These are phyloP conservation scores for Trypanosoma melophagium DNA, from an alignment of 208 protist genomes.

Conservation along the genomic window DNA sequence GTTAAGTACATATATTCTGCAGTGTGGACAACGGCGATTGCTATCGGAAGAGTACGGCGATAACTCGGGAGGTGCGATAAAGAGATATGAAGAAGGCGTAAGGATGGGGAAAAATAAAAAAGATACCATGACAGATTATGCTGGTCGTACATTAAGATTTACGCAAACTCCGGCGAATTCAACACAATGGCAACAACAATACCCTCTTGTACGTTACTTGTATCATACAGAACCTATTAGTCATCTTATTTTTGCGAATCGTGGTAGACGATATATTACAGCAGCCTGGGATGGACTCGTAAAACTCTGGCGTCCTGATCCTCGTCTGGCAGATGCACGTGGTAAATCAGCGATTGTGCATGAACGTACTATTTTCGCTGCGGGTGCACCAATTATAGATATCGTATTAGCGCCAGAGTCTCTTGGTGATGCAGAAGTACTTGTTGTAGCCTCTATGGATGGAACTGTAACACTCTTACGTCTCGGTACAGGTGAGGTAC, in stretches of 20 bases:
- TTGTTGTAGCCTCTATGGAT: constrained; percentile 70
- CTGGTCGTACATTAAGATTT: constrained; percentile 29
- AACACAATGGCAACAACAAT: constrained; percentile 59
- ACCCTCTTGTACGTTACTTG: constrained; percentile 72
- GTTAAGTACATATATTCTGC: constrained; percentile 48
- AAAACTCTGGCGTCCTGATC: constrained; percentile 79
- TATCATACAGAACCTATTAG: constrained; percentile 77
- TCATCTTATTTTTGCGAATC: constrained; percentile 52
- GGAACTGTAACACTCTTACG: constrained; percentile 82
- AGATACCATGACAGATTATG: neutral
- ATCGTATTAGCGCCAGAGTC: constrained; percentile 45
- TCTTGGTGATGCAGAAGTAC: constrained; percentile 76
- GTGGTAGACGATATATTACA: constrained; percentile 67
- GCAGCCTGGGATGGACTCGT: constrained; percentile 74
- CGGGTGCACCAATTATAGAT: constrained; percentile 67
- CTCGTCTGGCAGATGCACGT: constrained; percentile 42
- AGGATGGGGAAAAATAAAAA: neutral
- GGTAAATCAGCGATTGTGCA: constrained; percentile 61
- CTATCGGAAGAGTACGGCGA: constrained; percentile 4
- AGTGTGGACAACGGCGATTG: constrained; percentile 33
- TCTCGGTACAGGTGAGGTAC: constrained; percentile 59
- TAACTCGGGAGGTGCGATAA: neutral
- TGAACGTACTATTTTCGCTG: constrained; percentile 65
- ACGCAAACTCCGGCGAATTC: constrained; percentile 46
- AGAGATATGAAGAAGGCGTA: neutral